Base-by-base conservation (phyloP, 768 basidiomycete genomes). In the Agaricus bisporus region DNA sequence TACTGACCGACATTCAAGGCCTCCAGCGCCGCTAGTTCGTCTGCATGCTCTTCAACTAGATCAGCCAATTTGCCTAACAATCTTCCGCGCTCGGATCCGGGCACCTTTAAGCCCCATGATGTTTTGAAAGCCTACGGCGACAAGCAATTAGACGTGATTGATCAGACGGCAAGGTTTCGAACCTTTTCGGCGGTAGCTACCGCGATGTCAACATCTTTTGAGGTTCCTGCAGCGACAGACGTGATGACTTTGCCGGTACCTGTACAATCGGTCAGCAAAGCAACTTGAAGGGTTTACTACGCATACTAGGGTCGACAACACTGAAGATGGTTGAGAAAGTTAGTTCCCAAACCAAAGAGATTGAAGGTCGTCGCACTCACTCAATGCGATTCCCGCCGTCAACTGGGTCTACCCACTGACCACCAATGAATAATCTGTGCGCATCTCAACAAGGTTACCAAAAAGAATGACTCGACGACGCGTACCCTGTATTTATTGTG, bases 161-260 rank as follows among this genome's bases (percentile, higher is more conserved):
- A 26, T 49, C 26, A 25, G 5, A 11, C 9, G 9, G 5, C 7
- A 7, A 22, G n/a, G 9, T 10, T 11, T 32, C 49, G 32, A 44
- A 82, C 82, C 62, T 75, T 79, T 54, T 80, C 75, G 0, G 88
- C 88, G 32, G 78, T 83, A 4, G 73, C 68, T 54, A 92, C 91
- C 0, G 91, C 91, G 44, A 65, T 61, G 65, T 95, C 87, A 57
- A 95, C 81, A 63, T 94, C 92, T 57, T 81, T 77, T 9, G 75
- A 51, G 1, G 80, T 80, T 25, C 76, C 90, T 62, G 80, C 81
- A 1, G 80, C 67, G 56, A 91, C 69, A 37, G 72, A 56, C 0
- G 81, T 79, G 63, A 84, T 74, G 45, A 79, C 58, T 62, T 86
- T 76, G 39, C 88, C 91, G n/a, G 66, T 89, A 0, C 86, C 78